A percentile compares a stretch with the other conserved stretches of the same genome.
These are phyloP conservation scores for Antarctomyces pellizariae DNA, from an alignment of 495 filamentous ascomycete species.

Conservation along the genomic window DNA sequence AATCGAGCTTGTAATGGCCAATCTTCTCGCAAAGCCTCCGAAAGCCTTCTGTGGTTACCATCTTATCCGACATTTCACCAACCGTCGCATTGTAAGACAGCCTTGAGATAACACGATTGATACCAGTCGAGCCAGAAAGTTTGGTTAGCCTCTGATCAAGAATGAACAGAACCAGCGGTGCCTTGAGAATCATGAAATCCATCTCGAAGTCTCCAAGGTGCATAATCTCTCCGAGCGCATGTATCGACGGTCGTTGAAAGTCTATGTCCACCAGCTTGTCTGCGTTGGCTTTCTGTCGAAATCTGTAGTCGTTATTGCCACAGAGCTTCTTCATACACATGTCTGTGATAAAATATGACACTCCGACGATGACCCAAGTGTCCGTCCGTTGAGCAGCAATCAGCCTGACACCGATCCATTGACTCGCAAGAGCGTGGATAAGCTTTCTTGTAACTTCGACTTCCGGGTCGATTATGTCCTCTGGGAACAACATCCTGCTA, in stretches of 20 bases:
- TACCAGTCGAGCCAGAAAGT: constrained; percentile 55
- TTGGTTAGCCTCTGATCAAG: constrained; percentile 79
- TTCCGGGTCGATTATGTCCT: constrained; percentile 60
- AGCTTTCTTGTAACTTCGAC: constrained; percentile 53
- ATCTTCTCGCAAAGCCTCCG: constrained; percentile 64
- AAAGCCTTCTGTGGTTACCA: constrained; percentile 52
- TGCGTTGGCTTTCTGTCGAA: constrained; percentile 64
- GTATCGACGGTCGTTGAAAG: constrained; percentile 57
- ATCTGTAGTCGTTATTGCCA: constrained; percentile 85
- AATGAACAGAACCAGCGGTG: constrained; percentile 77
- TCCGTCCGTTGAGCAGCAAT: constrained; percentile 60
- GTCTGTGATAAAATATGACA: constrained; percentile 83
- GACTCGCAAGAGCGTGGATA: constrained; percentile 65
- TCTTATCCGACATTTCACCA: constrained; percentile 45
- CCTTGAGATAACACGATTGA: constrained; percentile 61
- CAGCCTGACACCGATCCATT: constrained; percentile 84
- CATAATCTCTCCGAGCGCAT: constrained; percentile 53
- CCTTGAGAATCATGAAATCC: constrained; percentile 82
- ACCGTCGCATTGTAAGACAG: constrained; percentile 64
- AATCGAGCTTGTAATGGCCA: constrained; percentile 60
- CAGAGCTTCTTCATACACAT: constrained; percentile 71
- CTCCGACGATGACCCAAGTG: constrained; percentile 76
- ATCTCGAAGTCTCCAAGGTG: constrained; percentile 59
- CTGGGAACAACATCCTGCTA: constrained; percentile 59
- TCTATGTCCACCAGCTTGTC: constrained; percentile 69